Evolutionary conservation across 2,329 filamentous ascomycete species (phyloP).

Genomic region (Scopulariopsis brevicaulis): DNA sequence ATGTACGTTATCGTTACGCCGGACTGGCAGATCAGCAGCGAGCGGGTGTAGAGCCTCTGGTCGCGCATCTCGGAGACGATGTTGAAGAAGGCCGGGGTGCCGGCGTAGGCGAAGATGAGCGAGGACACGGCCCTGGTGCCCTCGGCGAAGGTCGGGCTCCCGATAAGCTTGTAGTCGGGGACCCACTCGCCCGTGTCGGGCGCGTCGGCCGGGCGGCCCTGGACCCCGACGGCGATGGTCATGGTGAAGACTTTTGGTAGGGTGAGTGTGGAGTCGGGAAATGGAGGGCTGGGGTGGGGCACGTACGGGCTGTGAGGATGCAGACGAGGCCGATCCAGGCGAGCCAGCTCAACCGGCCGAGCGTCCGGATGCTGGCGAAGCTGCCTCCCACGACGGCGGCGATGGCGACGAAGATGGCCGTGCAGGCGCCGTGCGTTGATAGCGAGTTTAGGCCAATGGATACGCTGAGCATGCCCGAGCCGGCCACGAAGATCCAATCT

Average conservation of each 20-base stretch:
- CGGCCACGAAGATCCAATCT: slow-evolving; percentile 16
- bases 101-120: slow-evolving; percentile 23
- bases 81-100: slow-evolving; percentile 21
- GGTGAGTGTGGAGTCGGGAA: slow-evolving; percentile 2
- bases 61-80: slow-evolving; percentile 21
- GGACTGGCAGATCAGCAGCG: slow-evolving; percentile 14
- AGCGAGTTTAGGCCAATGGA: slow-evolving; percentile 28
- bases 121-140: slow-evolving; percentile 17
- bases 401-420: slow-evolving; percentile 25
- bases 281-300: neutral
- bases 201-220: neutral
- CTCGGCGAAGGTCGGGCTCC: slow-evolving; percentile 14
- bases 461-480: slow-evolving; percentile 27
- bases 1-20: slow-evolving; percentile 19
- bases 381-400: slow-evolving; percentile 16
- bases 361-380: slow-evolving; percentile 19
- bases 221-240: neutral
- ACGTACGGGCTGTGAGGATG: slow-evolving; percentile 16
- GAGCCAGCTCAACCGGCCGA: slow-evolving; percentile 20
- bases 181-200: neutral
- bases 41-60: slow-evolving; percentile 14
- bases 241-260: neutral
- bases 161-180: slow-evolving; percentile 11
- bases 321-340: slow-evolving; percentile 18
- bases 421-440: slow-evolving; percentile 24